phyloP scores from a whole-genome alignment of 371 early-diverging fungal species.

The Mortierella polycephala region DNA sequence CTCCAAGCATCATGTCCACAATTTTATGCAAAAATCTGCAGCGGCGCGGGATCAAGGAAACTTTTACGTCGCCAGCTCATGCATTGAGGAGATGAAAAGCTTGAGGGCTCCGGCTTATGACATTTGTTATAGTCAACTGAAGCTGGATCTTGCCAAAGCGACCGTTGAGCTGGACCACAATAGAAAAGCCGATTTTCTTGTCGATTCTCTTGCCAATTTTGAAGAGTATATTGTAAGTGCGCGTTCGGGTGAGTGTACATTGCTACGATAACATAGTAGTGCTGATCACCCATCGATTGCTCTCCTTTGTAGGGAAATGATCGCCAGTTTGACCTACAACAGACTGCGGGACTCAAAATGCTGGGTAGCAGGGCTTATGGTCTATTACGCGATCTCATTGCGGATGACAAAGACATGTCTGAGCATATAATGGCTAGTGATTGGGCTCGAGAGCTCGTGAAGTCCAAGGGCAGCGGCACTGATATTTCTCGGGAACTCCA shows the following conservation, averaged over 20 bases:
- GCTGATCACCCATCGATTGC: background rate
- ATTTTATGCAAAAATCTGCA: conserved; percentile 53
- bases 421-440: conserved; percentile 15
- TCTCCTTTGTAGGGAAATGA: conserved; percentile 4
- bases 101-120: conserved; percentile 26
- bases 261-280: background rate
- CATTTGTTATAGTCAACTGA: conserved; percentile 26
- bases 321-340: conserved; percentile 5
- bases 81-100: conserved; percentile 44
- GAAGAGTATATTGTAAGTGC: conserved; percentile 29
- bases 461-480: conserved; percentile 2
- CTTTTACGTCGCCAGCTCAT: conserved; percentile 58
- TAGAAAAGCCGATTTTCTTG: conserved; percentile 14
- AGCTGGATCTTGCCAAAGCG: conserved; percentile 26
- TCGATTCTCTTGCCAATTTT: conserved; percentile 20
- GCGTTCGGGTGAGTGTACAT: background rate
- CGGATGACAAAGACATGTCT: conserved; percentile 1
- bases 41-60: conserved; percentile 71
- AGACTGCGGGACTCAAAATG: conserved; percentile 19
- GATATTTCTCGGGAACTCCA: conserved; percentile 29
- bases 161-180: conserved; percentile 7
- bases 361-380: conserved; percentile 37
- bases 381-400: conserved; percentile 29
- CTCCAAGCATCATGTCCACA: conserved; percentile 24
- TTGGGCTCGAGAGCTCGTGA: conserved; percentile 21